Base-by-base conservation (phyloP, 2,329 filamentous ascomycete species). In the Apiospora saccharicola region DNA sequence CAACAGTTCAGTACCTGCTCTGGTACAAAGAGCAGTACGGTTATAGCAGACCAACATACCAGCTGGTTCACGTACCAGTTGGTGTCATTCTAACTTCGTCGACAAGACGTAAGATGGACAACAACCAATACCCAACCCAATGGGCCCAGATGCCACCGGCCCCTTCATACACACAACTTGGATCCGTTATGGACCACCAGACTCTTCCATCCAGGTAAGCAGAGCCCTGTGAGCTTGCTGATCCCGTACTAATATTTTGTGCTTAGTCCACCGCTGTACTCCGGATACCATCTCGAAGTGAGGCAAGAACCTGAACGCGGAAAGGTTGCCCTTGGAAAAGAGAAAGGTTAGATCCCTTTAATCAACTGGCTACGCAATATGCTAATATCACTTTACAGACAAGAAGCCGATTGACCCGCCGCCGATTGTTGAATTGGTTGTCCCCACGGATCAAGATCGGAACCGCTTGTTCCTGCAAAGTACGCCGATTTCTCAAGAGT, bases 341-440 rank as follows among this genome's bases (percentile, higher is more conserved):
- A 71, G 68, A 49, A 69, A 68, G 71, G 71, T 72, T 13, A 24
- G 68, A n/a, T 43, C 19, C 26, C 22, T 24, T 12, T 16, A 5
- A 24, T 14, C 37, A 24, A 30, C 16, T 12, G 4, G 12, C 10
- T 30, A 72, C 41, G 69, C 41, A 13, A 74, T 67, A 71, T 80
- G 30, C 67, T 71, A 30, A 70, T 51, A 41, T 10, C 13, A 10
- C 19, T 3, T 8, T n/a, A 4, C 57, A 93, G 93, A 94, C 79
- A 91, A 94, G 76, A 97, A 97, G 82, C 94, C 94, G 10, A 90
- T 98, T 78, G 94, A 98, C 80, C 94, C 95, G 70, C 94, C 94
- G 16, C 94, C 94, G 57, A 93, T 97, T 77, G 86, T 97, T 67
- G 91, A 96, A 83, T 87, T 97, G 67, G 81, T 89, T 71, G 84